Evolutionary conservation across 441 rosid genomes (phyloP).

Genomic region (Lagerstroemia fauriei): DNA sequence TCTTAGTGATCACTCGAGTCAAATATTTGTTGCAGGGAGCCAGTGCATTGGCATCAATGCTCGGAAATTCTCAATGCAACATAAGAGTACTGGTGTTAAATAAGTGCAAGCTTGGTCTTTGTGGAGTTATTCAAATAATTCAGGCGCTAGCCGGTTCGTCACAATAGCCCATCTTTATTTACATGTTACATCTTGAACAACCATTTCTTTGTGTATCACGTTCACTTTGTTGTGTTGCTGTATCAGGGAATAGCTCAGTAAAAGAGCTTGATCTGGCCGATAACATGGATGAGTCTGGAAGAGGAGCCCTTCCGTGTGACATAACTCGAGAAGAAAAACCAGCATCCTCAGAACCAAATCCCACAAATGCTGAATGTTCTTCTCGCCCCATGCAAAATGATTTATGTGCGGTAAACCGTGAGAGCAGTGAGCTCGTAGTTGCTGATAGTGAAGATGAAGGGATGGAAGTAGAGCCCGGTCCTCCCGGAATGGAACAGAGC

Average conservation of each 20-base stretch:
- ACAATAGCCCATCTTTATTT: conserved; percentile 9
- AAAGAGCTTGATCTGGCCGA: conserved; percentile 77
- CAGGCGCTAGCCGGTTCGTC: conserved; percentile 71
- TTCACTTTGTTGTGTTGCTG: conserved; percentile 4
- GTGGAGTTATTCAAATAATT: conserved; percentile 63
- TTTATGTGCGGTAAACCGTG: conserved; percentile 41
- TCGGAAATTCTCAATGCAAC: conserved; percentile 58
- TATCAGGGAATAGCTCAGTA: conserved; percentile 61
- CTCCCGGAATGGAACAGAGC: conserved; percentile 43
- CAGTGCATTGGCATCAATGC: conserved; percentile 56
- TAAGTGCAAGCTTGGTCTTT: conserved; percentile 73
- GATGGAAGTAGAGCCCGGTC: conserved; percentile 36
- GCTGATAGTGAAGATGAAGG: conserved; percentile 87
- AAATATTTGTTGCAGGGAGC: conserved; percentile 63
- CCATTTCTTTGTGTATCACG: not conserved
- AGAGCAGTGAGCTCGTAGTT: conserved; percentile 57
- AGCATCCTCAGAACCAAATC: conserved; percentile 30
- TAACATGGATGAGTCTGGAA: conserved; percentile 45
- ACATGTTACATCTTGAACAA: not conserved
- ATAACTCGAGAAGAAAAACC: conserved; percentile 24
- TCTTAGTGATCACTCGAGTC: not conserved
- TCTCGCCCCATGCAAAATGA: conserved; percentile 24
- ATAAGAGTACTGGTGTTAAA: conserved; percentile 59
- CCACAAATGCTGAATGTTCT: conserved; percentile 30
- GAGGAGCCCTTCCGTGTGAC: conserved; percentile 15